Evolutionary conservation across 306 rosid genomes (phyloP).

Genomic region (Abrus pulchellus): DNA sequence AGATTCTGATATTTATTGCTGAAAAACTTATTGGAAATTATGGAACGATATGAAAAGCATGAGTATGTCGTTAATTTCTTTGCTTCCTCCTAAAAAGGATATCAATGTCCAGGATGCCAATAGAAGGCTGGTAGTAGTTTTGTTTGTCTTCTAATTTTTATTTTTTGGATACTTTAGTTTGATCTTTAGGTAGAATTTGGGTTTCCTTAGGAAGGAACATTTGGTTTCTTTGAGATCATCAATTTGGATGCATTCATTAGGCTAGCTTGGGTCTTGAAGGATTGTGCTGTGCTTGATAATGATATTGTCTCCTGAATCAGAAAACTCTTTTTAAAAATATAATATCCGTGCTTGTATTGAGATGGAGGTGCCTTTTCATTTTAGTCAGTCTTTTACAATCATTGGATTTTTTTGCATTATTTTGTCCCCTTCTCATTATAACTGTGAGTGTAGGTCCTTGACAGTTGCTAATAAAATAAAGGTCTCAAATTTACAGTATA

Average conservation of each 20-base stretch:
- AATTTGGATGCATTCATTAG: slow-evolving; percentile 8
- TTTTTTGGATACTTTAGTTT: neutral
- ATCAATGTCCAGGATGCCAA: neutral
- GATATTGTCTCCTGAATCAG: neutral
- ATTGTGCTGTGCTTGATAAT: slow-evolving; percentile 25
- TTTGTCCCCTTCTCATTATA: neutral
- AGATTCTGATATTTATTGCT: too few species aligned
- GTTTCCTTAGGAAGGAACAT: slow-evolving; percentile 18
- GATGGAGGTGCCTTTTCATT: neutral
- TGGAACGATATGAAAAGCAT: neutral
- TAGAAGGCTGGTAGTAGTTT: neutral
- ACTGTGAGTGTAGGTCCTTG: neutral
- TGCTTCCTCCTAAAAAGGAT: neutral
- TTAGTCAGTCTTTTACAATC: neutral
- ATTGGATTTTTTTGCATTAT: neutral
- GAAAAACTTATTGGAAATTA: neutral
- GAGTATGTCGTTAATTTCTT: neutral
- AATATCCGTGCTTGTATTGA: slow-evolving; percentile 18
- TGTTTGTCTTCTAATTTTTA: neutral
- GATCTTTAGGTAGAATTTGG: neutral
- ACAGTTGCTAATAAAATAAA: neutral
- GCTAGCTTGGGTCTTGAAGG: neutral
- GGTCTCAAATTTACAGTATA: neutral
- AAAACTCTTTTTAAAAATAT: neutral
- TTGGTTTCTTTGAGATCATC: slow-evolving; percentile 11